Evolutionary conservation across 1,284 basidiomycete species (phyloP).

Genomic region (Ganoderma lucidum): DNA sequence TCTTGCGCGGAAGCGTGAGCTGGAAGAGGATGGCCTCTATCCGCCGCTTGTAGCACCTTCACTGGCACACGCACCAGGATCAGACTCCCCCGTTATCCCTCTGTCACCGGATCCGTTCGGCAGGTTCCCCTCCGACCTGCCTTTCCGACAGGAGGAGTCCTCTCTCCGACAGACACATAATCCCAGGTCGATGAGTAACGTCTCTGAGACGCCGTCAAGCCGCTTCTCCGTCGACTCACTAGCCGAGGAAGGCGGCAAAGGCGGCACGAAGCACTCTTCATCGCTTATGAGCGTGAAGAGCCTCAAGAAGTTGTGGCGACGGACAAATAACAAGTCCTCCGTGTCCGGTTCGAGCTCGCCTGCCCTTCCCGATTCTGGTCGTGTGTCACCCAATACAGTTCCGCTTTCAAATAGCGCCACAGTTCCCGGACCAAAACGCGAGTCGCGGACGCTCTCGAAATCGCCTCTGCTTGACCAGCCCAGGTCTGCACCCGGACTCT

Average conservation of each 20-base stretch:
- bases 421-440: conserved; percentile 24
- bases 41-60: conserved; percentile 46
- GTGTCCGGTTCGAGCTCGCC: conserved; percentile 36
- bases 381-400: conserved; percentile 41
- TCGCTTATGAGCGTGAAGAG: conserved; percentile 71
- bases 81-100: conserved; percentile 64
- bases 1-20: conserved; percentile 58
- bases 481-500: conserved; percentile 30
- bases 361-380: conserved; percentile 36
- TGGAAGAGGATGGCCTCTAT: conserved; percentile 54
- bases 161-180: conserved; percentile 28
- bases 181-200: conserved; percentile 30
- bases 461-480: conserved; percentile 34
- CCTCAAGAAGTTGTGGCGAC: conserved; percentile 78
- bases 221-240: conserved; percentile 79
- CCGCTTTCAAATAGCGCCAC: conserved; percentile 41
- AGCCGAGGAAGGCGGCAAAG: conserved; percentile 48
- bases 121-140: conserved; percentile 62
- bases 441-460: conserved; percentile 36
- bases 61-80: conserved; percentile 34
- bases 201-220: conserved; percentile 52
- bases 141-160: conserved; percentile 29
- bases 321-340: conserved; percentile 58
- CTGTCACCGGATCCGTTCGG: conserved; percentile 83
- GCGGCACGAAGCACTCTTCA: conserved; percentile 26